These are phyloP conservation scores for Phtheirospermum japonicum DNA, from an alignment of 257 asterid genomes.

Conservation along the genomic window DNA sequence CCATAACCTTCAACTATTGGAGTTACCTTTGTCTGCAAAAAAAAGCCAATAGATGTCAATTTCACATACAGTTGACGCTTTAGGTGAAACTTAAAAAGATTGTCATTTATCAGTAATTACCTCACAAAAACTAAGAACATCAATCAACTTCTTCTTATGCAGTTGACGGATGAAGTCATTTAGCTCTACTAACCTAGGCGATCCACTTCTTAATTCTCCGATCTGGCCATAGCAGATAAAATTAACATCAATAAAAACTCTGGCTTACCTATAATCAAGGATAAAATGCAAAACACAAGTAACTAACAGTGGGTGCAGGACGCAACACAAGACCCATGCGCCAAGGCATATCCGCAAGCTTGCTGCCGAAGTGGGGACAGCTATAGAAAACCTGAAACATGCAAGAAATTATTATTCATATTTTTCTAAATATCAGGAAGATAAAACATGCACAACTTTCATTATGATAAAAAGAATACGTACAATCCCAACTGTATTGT, in stretches of 20 bases:
- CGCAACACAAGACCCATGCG: constrained; percentile 97
- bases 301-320: constrained; percentile 96
- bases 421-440: constrained; percentile 11
- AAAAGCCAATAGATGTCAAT: constrained; percentile 35
- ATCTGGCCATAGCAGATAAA: constrained; percentile 54
- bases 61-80: constrained; percentile 17
- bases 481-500: constrained; percentile 89
- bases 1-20: constrained; percentile 99
- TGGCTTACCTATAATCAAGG: constrained; percentile 4
- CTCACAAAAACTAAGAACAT: constrained; percentile 98
- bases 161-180: constrained; percentile 76
- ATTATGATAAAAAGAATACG: constrained; percentile 31
- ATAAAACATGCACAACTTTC: constrained; percentile 9
- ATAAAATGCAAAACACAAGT: constrained; percentile 18
- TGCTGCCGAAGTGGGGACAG: constrained; percentile 99
- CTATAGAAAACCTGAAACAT: constrained; percentile 84
- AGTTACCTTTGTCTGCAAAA: constrained; percentile 86
- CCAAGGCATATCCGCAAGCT: constrained; percentile 99
- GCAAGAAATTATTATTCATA: constrained; percentile 13
- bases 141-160: constrained; percentile 66
- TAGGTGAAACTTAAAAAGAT: constrained; percentile 19
- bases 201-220: constrained; percentile 97
- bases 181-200: constrained; percentile 88
- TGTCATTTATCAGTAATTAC: constrained; percentile 38
- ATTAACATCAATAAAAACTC: constrained; percentile 22